A percentile compares a stretch with the other conserved stretches of the same genome.
Conservation (phyloP, 2,329 filamentous ascomycete genomes). For the Paramyrothecium sp. region DNA sequence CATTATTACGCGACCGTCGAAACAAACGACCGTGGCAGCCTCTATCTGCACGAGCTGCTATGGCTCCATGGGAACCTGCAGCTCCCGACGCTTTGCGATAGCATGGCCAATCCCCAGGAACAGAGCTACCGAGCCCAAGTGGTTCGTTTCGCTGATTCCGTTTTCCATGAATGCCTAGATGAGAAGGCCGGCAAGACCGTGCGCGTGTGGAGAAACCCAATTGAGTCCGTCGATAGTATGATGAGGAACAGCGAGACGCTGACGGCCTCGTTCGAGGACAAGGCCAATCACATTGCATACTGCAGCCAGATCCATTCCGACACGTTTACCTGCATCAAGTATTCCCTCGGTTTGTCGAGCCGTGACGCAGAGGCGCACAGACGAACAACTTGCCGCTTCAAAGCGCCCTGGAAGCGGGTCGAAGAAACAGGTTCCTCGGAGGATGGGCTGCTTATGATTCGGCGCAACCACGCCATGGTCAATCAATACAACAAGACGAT, state of each 20-base stretch:
- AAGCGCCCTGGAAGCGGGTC: constrained; percentile 7
- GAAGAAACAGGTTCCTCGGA: background rate
- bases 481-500: constrained; percentile 7
- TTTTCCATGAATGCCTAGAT: background rate
- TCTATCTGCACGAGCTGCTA: constrained; percentile 1
- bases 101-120: background rate
- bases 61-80: background rate
- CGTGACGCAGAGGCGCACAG: background rate
- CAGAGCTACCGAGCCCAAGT: background rate
- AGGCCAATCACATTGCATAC: constrained; percentile 4
- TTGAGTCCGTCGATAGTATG: background rate
- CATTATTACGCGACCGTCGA: no score
- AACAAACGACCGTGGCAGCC: constrained; percentile 4
- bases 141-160: background rate
- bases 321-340: constrained; percentile 7
- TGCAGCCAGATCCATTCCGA: constrained; percentile 3
- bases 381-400: constrained; percentile 7
- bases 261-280: background rate
- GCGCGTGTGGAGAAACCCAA: background rate
- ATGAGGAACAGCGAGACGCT: background rate
- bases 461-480: constrained; percentile 1
- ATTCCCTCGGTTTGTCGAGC: constrained; percentile 1
- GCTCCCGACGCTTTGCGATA: background rate
- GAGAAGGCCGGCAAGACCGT: no score
- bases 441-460: background rate